Percentiles rank a stretch among this genome's conserved stretches.
Conservation (phyloP, 345 rosid genomes). For the Eucalyptus sp. region DNA sequence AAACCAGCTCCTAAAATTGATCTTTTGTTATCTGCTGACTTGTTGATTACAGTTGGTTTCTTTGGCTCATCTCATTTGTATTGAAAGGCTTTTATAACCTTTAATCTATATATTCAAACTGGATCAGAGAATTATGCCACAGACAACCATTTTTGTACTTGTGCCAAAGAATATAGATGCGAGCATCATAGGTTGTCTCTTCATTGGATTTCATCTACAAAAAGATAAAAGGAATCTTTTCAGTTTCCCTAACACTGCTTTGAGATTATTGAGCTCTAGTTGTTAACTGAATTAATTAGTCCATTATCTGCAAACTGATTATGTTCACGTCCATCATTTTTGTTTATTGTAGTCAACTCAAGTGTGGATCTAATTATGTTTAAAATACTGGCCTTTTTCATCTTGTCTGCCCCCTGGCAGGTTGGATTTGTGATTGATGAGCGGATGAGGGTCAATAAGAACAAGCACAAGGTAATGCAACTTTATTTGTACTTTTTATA, state of each 20-base stretch:
- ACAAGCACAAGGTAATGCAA: constrained; percentile 68
- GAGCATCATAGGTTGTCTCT: not conserved
- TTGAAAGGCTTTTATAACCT: not conserved
- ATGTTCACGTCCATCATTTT: not conserved
- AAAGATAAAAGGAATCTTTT: not conserved
- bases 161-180: not conserved
- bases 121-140: not conserved
- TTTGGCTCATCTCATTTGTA: not conserved
- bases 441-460: constrained; percentile 58
- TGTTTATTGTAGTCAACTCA: not conserved
- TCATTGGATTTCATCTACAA: not conserved
- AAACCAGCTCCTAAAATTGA: not conserved
- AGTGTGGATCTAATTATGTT: not conserved
- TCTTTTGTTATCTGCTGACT: not conserved
- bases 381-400: not conserved
- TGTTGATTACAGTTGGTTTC: not conserved
- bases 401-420: constrained; percentile 13
- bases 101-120: not conserved
- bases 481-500: not conserved
- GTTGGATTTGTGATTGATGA: constrained; percentile 82
- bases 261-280: not conserved
- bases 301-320: not conserved
- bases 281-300: not conserved
- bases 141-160: not conserved
- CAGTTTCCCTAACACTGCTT: not conserved